These are phyloP conservation scores for Stachybotrys chlorohalonatus DNA, from an alignment of 2,329 filamentous ascomycete species.

Conservation along the genomic window DNA sequence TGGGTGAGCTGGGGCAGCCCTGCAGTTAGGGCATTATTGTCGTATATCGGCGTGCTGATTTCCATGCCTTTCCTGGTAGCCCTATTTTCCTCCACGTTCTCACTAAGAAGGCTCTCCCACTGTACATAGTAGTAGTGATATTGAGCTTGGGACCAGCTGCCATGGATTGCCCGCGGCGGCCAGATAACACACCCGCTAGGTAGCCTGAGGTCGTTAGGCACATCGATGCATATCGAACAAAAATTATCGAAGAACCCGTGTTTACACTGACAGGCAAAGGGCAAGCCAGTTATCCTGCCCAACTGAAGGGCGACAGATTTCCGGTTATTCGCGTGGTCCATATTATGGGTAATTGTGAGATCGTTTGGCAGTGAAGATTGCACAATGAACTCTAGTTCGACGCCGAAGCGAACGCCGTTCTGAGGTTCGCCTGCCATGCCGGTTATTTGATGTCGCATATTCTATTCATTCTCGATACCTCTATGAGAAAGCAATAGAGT, in stretches of 20 bases:
- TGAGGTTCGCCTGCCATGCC: not conserved
- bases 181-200: not conserved
- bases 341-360: not conserved
- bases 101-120: constrained; percentile 1
- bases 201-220: not conserved
- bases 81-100: not conserved
- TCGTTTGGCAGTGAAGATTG: not conserved
- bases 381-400: not conserved
- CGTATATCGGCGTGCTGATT: constrained; percentile 10
- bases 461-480: no score
- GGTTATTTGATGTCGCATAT: not conserved
- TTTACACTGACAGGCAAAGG: constrained; percentile 1
- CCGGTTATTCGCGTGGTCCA: not conserved
- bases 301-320: not conserved
- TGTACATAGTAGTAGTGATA: constrained; percentile 8
- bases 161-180: not conserved
- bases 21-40: constrained; percentile 5
- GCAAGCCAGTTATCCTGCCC: not conserved
- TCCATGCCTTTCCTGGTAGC: constrained; percentile 9
- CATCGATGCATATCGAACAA: constrained; percentile 1
- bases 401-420: not conserved
- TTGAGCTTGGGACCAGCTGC: not conserved
- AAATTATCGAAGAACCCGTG: not conserved
- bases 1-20: constrained; percentile 5
- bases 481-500: no score